Conservation (phyloP, 371 early-diverging fungal genomes). For the Smittium mucronatum region DNA sequence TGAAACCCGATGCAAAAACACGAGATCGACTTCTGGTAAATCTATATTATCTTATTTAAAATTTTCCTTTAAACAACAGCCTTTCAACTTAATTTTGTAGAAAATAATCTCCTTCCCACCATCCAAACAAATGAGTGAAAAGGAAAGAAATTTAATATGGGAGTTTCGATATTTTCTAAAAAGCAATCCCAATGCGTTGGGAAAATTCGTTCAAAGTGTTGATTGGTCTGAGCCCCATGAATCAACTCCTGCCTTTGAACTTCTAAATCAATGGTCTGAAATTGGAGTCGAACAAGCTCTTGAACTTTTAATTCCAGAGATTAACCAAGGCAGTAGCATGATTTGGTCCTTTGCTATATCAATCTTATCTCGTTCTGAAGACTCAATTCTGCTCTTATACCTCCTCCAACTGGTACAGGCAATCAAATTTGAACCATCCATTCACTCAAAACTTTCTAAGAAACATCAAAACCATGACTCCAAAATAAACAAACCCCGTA, state of each 20-base stretch:
- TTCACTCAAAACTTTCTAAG: too few species aligned
- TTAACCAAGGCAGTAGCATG: neutral
- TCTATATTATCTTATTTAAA: too few species aligned
- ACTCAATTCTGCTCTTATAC: slow-evolving; percentile 83
- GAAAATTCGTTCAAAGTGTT: slow-evolving; percentile 91
- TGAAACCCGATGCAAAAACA: too few species aligned
- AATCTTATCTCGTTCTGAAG: slow-evolving; percentile 78
- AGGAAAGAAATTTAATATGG: slow-evolving; percentile 91
- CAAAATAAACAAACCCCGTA: too few species aligned
- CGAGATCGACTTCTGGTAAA: too few species aligned
- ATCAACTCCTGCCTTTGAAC: slow-evolving; percentile 74
- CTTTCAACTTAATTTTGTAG: neutral
- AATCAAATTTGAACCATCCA: too few species aligned
- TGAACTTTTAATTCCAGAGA: slow-evolving; percentile 66
- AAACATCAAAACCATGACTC: too few species aligned
- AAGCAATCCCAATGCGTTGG: slow-evolving; percentile 79
- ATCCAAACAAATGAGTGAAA: slow-evolving; percentile 57
- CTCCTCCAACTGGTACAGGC: too few species aligned
- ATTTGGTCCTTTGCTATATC: slow-evolving; percentile 81
- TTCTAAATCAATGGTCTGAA: slow-evolving; percentile 75
- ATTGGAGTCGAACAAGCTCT: slow-evolving; percentile 89
- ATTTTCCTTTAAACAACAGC: too few species aligned
- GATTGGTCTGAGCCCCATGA: slow-evolving; percentile 90
- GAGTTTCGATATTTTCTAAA: slow-evolving; percentile 89
- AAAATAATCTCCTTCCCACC: slow-evolving; percentile 20